A percentile compares a stretch with the other conserved stretches of the same genome.
Evolutionary conservation across 2,329 filamentous ascomycete genomes (phyloP).

Genomic region (Acarospora socialis): DNA sequence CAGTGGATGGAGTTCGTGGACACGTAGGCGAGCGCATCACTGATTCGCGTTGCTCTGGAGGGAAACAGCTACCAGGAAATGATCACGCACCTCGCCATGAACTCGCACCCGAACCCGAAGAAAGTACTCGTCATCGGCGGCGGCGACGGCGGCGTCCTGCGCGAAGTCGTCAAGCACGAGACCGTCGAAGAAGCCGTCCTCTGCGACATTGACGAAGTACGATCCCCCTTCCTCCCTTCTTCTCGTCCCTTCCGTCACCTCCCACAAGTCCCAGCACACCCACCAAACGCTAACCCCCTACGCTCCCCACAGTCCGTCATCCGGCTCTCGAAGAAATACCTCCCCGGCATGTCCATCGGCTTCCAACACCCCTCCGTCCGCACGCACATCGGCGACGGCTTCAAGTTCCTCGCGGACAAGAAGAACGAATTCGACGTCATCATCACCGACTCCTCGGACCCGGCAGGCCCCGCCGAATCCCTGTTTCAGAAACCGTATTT

Average conservation of each 20-base stretch:
- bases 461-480: conserved; percentile 87
- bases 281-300: too few relatives aligned
- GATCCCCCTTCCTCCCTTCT: conserved; percentile 2
- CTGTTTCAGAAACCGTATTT: conserved; percentile 99
- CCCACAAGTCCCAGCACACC: too few relatives aligned
- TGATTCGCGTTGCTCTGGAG: too few relatives aligned
- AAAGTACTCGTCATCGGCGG: conserved; percentile 97
- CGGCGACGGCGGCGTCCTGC: conserved; percentile 91
- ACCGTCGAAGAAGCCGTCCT: conserved; percentile 90
- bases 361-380: conserved; percentile 90
- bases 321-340: conserved; percentile 94
- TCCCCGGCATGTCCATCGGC: conserved; percentile 83
- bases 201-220: conserved; percentile 92
- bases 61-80: conserved; percentile 89
- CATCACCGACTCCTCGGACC: conserved; percentile 97
- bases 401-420: conserved; percentile 95
- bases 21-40: too few relatives aligned
- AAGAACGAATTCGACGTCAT: conserved; percentile 98
- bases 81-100: conserved; percentile 98
- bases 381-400: conserved; percentile 88
- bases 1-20: too few relatives aligned
- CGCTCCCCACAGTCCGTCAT: conserved; percentile 93
- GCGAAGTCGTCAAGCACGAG: conserved; percentile 98
- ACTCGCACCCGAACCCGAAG: conserved; percentile 96
- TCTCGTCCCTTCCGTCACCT: too few relatives aligned